Percentiles rank a stretch among this genome's conserved stretches.
Conservation (phyloP, 2,329 filamentous ascomycete genomes). For the Trichophaea hybrida region DNA sequence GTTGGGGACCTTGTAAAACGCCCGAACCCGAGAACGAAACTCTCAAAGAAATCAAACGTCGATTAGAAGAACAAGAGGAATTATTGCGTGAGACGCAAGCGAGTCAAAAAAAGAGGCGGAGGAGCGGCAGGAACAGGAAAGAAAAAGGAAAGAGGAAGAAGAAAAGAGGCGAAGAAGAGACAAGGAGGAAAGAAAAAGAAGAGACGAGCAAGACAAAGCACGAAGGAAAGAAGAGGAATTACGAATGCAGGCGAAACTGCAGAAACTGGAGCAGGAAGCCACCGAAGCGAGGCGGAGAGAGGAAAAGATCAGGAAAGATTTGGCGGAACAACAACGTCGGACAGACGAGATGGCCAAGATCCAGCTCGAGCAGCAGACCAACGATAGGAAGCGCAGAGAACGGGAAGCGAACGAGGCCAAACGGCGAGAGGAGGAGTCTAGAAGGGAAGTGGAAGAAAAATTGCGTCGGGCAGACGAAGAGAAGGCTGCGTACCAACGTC, state of each 20-base stretch:
- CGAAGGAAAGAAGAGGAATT: background rate
- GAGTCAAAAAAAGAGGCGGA: background rate
- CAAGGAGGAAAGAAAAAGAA: background rate
- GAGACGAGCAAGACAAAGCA: background rate
- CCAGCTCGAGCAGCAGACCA: background rate
- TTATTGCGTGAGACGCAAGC: background rate
- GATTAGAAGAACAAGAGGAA: background rate
- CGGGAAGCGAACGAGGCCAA: background rate
- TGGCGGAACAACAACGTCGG: background rate
- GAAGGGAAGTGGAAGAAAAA: conserved; percentile 2
- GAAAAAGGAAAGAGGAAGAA: background rate
- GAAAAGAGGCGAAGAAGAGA: background rate
- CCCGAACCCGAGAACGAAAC: background rate
- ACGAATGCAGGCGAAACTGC: background rate
- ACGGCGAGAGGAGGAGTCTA: background rate
- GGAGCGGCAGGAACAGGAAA: background rate
- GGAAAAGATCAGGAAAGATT: background rate
- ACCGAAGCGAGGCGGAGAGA: background rate
- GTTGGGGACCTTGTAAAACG: background rate
- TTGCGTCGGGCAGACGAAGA: background rate
- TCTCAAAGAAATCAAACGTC: background rate
- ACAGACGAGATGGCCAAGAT: background rate
- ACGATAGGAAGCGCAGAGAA: background rate
- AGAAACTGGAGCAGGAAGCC: background rate
- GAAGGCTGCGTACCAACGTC: background rate